A percentile compares a stretch with the other conserved stretches of the same genome.
Conservation (phyloP, 129 eudicot species). For the Lactuca saligna region DNA sequence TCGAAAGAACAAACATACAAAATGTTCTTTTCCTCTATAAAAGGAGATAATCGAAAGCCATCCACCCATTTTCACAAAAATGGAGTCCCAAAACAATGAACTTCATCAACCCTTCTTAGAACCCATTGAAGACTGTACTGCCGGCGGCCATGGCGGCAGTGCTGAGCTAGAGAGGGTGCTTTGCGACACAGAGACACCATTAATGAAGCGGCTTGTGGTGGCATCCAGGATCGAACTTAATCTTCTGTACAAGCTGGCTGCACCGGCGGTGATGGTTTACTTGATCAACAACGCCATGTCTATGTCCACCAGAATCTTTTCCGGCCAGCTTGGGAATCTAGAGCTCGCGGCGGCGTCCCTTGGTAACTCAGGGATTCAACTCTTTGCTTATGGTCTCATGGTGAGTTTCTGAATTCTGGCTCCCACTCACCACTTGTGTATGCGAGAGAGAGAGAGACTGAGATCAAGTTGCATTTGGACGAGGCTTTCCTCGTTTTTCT, state of each 20-base stretch:
- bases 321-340: slow-evolving; percentile 80
- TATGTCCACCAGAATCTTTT: slow-evolving; percentile 57
- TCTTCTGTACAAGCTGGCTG: slow-evolving; percentile 52
- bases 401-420: slow-evolving; percentile 13
- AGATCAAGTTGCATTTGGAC: neutral
- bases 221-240: slow-evolving; percentile 56
- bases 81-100: slow-evolving; percentile 38
- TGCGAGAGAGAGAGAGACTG: neutral
- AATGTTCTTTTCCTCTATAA: neutral
- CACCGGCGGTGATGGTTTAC: slow-evolving; percentile 61
- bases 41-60: slow-evolving; percentile 1
- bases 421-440: slow-evolving; percentile 3
- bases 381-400: slow-evolving; percentile 64
- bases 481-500: neutral
- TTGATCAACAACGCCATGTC: slow-evolving; percentile 72
- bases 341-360: slow-evolving; percentile 62
- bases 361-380: slow-evolving; percentile 63
- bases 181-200: slow-evolving; percentile 38
- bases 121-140: neutral
- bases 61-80: slow-evolving; percentile 12
- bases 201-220: slow-evolving; percentile 9
- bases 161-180: slow-evolving; percentile 64
- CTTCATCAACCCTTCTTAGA: slow-evolving; percentile 32
- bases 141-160: slow-evolving; percentile 33
- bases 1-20: neutral